A percentile compares a stretch with the other conserved stretches of the same genome.
Evolutionary conservation across 106 monocot species (phyloP).

Genomic region (Dactylorhiza incarnata): DNA sequence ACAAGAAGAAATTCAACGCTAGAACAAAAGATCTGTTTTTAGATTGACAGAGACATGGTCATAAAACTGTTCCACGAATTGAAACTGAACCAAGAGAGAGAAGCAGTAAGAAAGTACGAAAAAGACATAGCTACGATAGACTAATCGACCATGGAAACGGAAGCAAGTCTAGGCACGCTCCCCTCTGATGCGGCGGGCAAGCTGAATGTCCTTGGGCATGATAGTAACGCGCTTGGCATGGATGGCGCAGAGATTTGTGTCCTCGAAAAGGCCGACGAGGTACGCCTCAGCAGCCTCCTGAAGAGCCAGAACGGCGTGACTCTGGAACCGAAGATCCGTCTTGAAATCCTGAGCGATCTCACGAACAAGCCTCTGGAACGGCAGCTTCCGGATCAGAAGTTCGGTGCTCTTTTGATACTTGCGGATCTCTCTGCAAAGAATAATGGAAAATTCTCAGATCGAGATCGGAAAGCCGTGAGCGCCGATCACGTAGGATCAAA

Average conservation of each 20-base stretch:
- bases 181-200: constrained; percentile 20
- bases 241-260: constrained; percentile 27
- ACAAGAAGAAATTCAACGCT: no score
- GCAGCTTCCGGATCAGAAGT: constrained; percentile 16
- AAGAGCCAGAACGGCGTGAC: constrained; percentile 25
- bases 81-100: background rate
- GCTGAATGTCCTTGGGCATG: constrained; percentile 27
- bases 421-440: constrained; percentile 10
- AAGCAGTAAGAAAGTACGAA: background rate
- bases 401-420: constrained; percentile 21
- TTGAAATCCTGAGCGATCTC: constrained; percentile 22
- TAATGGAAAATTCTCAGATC: background rate
- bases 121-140: background rate
- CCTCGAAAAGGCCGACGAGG: constrained; percentile 23
- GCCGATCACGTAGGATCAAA: background rate
- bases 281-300: constrained; percentile 30
- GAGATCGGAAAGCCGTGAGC: background rate
- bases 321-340: constrained; percentile 31
- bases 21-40: no score
- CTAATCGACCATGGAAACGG: background rate
- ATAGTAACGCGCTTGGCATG: constrained; percentile 27
- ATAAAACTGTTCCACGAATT: background rate
- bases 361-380: constrained; percentile 17
- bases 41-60: no score
- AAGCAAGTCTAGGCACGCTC: constrained; percentile 9